Evolutionary conservation across 208 protist species (phyloP).

Genomic region (Acanthamoeba culbertsoni): DNA sequence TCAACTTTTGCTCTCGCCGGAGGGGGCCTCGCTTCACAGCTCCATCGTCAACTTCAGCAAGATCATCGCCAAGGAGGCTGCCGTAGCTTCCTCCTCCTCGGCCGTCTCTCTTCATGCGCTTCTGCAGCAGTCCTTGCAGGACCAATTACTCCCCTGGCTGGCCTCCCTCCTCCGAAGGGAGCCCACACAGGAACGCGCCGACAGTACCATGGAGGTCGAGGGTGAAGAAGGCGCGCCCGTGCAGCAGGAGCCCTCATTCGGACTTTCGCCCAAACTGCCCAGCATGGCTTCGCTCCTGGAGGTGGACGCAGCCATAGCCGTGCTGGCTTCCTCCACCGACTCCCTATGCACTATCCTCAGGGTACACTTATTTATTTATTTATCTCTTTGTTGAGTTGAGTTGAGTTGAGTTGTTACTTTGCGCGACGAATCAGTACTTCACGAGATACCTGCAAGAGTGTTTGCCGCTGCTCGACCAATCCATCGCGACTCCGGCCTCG

Average conservation of each 20-base stretch:
- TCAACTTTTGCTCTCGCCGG: neutral
- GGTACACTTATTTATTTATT: neutral
- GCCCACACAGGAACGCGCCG: neutral
- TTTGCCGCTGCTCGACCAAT: neutral
- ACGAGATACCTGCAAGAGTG: conserved; percentile 2
- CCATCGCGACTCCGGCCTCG: neutral
- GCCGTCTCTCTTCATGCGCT: too few relatives aligned
- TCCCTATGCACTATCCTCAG: neutral
- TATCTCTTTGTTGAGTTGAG: neutral
- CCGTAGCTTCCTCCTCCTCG: too few relatives aligned
- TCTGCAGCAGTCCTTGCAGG: too few relatives aligned
- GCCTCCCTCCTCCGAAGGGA: too few relatives aligned
- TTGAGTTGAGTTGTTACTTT: neutral
- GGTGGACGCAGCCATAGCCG: neutral
- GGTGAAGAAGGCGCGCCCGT: neutral
- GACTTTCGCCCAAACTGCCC: neutral
- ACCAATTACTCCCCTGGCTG: too few relatives aligned
- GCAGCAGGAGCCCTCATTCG: neutral
- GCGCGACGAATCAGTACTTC: neutral
- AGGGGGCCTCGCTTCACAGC: neutral
- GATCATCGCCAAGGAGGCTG: neutral
- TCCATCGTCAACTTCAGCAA: neutral
- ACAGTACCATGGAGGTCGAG: neutral
- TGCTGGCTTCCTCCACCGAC: neutral
- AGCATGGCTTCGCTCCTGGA: neutral